Evolutionary conservation across 1,139 yeast species (phyloP).

Genomic region (Schwanniomyces etchellsii): DNA sequence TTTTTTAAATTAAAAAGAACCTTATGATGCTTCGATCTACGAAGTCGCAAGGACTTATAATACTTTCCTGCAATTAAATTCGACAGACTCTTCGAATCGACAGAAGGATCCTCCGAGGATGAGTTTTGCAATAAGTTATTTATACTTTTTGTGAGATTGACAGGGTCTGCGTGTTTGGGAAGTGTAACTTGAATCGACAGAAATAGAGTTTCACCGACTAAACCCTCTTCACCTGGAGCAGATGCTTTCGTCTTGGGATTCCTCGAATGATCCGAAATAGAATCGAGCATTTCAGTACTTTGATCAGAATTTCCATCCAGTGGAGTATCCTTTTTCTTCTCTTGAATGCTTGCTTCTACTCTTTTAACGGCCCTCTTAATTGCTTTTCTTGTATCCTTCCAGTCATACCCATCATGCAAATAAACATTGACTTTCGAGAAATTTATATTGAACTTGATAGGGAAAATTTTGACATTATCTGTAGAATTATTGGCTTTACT

Average conservation of each 20-base stretch:
- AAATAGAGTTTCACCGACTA: slow-evolving; percentile 60
- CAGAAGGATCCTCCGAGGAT: slow-evolving; percentile 1
- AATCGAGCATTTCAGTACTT: neutral
- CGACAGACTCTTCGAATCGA: slow-evolving; percentile 8
- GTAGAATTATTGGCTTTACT: slow-evolving; percentile 9
- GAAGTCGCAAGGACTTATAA: slow-evolving; percentile 46
- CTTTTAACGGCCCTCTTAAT: slow-evolving; percentile 59
- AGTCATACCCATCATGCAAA: slow-evolving; percentile 88
- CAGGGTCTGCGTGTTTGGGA: slow-evolving; percentile 46
- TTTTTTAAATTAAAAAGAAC: slow-evolving; percentile 52
- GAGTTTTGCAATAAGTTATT: slow-evolving; percentile 25
- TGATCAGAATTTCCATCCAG: neutral
- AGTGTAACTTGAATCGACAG: slow-evolving; percentile 68
- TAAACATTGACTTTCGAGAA: slow-evolving; percentile 42
- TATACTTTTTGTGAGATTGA: slow-evolving; percentile 45
- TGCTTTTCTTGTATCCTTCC: slow-evolving; percentile 71
- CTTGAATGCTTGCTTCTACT: slow-evolving; percentile 46
- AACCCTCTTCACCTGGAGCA: slow-evolving; percentile 6
- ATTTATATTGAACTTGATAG: slow-evolving; percentile 27
- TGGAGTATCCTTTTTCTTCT: slow-evolving; percentile 7
- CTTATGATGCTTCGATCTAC: slow-evolving; percentile 64
- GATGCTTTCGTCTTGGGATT: slow-evolving; percentile 9
- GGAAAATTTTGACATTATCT: slow-evolving; percentile 13
- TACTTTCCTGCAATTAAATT: too few relatives aligned
- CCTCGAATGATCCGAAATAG: neutral